Evolutionary conservation across 768 basidiomycete genomes (phyloP).

Genomic region (Paxillus rubicundulus): DNA sequence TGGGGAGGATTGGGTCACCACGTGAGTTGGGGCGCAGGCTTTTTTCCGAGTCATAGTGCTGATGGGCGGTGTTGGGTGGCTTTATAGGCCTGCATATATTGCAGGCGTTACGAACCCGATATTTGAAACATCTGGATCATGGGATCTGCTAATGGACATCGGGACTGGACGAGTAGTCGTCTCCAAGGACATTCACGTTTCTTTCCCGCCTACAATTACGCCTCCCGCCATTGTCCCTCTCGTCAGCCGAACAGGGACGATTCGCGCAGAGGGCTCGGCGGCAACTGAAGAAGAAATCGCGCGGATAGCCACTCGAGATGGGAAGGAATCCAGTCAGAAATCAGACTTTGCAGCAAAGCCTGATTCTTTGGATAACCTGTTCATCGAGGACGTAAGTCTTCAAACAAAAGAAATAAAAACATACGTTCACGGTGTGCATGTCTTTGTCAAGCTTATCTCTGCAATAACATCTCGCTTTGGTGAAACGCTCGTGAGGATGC

Average conservation of each 20-base stretch:
- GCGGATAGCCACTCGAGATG: constrained; percentile 44
- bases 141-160: constrained; percentile 95
- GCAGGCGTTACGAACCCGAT: constrained; percentile 98
- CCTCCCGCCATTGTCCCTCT: constrained; percentile 43
- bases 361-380: constrained; percentile 73
- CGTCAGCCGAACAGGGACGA: constrained; percentile 54
- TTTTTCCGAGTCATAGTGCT: not conserved
- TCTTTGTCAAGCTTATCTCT: constrained; percentile 59
- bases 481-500: constrained; percentile 80
- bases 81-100: constrained; percentile 79
- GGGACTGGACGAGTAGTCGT: constrained; percentile 84
- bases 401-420: not conserved
- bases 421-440: not conserved
- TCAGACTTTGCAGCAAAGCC: constrained; percentile 54
- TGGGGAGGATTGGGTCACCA: constrained; percentile 85
- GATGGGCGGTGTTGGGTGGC: constrained; percentile 6
- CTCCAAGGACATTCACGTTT: constrained; percentile 75
- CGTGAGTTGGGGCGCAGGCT: constrained; percentile 48
- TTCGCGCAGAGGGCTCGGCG: constrained; percentile 62
- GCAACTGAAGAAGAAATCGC: constrained; percentile 71
- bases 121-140: constrained; percentile 80
- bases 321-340: constrained; percentile 53
- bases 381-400: constrained; percentile 86
- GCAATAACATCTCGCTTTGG: constrained; percentile 93
- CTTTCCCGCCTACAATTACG: constrained; percentile 46